phyloP scores from a whole-genome alignment of 2,329 filamentous ascomycete species.

The Monilinia fructicola region DNA sequence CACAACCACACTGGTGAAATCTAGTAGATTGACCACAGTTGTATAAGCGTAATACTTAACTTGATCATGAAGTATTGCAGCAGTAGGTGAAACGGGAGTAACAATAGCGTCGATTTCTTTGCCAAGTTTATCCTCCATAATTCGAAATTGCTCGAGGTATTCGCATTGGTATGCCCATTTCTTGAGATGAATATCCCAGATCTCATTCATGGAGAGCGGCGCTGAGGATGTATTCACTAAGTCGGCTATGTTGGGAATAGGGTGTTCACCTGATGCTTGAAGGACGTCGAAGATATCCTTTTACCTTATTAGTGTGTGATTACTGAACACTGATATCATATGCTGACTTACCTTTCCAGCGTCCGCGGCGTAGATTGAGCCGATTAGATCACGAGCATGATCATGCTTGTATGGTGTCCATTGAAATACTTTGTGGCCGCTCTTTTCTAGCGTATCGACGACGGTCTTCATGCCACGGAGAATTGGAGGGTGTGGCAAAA shows the following conservation, averaged over 20 bases:
- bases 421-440: slow-evolving; percentile 54
- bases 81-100: slow-evolving; percentile 39
- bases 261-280: slow-evolving; percentile 41
- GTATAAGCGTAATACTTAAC: slow-evolving; percentile 36
- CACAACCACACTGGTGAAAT: slow-evolving; percentile 44
- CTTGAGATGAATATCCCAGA: slow-evolving; percentile 33
- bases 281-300: slow-evolving; percentile 31
- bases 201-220: slow-evolving; percentile 33
- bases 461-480: slow-evolving; percentile 53
- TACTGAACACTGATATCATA: neutral
- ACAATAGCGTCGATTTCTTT: slow-evolving; percentile 41
- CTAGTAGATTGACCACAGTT: slow-evolving; percentile 34
- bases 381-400: slow-evolving; percentile 35
- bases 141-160: slow-evolving; percentile 41
- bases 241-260: slow-evolving; percentile 41
- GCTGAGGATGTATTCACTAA: slow-evolving; percentile 29
- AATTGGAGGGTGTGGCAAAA: slow-evolving; percentile 55
- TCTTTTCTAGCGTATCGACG: slow-evolving; percentile 48
- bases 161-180: slow-evolving; percentile 39
- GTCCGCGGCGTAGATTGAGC: slow-evolving; percentile 36
- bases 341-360: slow-evolving; percentile 27
- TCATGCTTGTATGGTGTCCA: slow-evolving; percentile 41
- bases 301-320: neutral
- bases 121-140: slow-evolving; percentile 34
- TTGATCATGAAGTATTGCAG: slow-evolving; percentile 38